Evolutionary conservation across 306 rosid species (phyloP).

Genomic region (Quillaja saponaria): DNA sequence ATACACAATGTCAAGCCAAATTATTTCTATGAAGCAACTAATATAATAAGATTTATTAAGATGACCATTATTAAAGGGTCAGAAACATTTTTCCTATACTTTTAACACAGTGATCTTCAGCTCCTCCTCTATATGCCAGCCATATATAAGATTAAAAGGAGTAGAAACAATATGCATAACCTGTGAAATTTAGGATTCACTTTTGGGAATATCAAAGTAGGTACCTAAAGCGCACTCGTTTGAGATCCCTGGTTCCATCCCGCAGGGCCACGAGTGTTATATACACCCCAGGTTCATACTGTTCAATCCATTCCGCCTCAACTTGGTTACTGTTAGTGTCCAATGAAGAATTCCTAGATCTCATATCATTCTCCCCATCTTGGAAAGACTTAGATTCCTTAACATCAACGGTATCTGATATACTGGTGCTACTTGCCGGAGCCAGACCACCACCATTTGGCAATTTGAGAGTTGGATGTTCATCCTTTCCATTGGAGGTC

Average conservation of each 20-base stretch:
- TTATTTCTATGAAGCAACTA: constrained; percentile 10
- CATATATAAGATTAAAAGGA: neutral
- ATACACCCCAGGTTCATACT: constrained; percentile 96
- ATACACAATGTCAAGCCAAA: neutral
- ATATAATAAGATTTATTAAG: neutral
- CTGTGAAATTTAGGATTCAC: neutral
- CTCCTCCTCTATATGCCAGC: neutral
- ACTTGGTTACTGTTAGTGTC: constrained; percentile 53
- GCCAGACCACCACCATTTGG: constrained; percentile 45
- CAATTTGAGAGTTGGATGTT: constrained; percentile 38
- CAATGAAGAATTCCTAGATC: constrained; percentile 44
- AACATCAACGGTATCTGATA: constrained; percentile 56
- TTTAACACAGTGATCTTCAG: neutral
- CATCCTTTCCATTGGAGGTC: constrained; percentile 47
- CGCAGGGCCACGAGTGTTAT: constrained; percentile 87
- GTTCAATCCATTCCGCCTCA: constrained; percentile 97
- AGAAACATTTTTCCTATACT: neutral
- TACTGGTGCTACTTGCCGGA: constrained; percentile 47
- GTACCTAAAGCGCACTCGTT: constrained; percentile 99
- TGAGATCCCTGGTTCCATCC: constrained; percentile 88
- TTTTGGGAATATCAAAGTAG: neutral
- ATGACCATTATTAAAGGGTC: constrained; percentile 5
- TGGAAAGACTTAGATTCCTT: constrained; percentile 63
- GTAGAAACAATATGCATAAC: constrained; percentile 5
- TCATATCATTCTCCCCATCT: constrained; percentile 52